Base-by-base conservation (phyloP, 1,284 basidiomycete genomes). In the Polyporus tsugae region DNA sequence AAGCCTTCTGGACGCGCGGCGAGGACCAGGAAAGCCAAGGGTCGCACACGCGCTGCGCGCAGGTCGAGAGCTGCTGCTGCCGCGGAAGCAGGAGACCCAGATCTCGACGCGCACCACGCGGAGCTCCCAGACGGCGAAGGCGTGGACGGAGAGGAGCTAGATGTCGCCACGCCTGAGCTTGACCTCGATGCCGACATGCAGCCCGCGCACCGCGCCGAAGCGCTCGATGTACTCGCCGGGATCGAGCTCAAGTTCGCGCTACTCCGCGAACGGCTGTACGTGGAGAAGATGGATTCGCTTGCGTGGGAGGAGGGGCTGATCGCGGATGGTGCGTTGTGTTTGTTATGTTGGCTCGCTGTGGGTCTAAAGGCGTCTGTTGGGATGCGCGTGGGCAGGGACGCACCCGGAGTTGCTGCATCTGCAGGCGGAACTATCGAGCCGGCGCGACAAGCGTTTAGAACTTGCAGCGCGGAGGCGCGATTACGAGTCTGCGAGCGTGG, bases 331-430 rank as follows among this genome's bases (percentile, higher is more conserved):
- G 73, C 71, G 85, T 82, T 38, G 52, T 61, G 70, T 39, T 52
- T 69, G 72, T 49, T 49, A 19, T 10, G 22, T 49, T 49, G 46
- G 46, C 7, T 49, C 22, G 19, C 10, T 22, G 62, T 55, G 57
- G 38, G 33, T 68, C 44, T 67, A n/a, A 65, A 38, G 52, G 39
- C 41, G 44, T 63, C 19, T 64, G 33, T 35, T 38, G 57, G 39
- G 52, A 15, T 25, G 35, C 13, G 60, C 15, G 52, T 35, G 38
- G 22, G 53, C 75, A 92, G 95, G 89, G 41, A 87, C 87, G 0
- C 95, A 97, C 75, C 95, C 95, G 0, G 95, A 97, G 76, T 82
- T 96, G 67, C 82, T 92, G 19, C 90, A 95, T 77, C 82, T 97
- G 4, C 92, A 93, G 62, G 85, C 84, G 33, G 92, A 95, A 72